Evolutionary conservation across 1,284 basidiomycete species (phyloP).

Genomic region (Inonotus hispidus): DNA sequence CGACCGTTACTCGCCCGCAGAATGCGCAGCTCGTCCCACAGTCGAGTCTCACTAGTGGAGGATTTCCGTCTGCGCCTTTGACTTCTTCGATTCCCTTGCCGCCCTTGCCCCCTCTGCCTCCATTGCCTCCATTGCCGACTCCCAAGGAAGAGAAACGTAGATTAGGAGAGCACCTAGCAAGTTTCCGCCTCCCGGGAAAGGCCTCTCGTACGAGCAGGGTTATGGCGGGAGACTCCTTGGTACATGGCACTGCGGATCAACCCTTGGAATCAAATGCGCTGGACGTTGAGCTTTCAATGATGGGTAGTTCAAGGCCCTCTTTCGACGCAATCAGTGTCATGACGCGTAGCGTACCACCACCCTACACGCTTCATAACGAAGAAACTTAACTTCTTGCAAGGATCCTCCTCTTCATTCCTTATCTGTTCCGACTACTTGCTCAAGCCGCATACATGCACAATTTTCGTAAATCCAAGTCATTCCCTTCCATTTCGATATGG

Average conservation of each 20-base stretch:
- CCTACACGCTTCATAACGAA: conserved; percentile 4
- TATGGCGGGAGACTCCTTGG: no score
- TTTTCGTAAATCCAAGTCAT: not conserved
- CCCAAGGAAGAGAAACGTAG: conserved; percentile 1
- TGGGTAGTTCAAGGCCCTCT: conserved; percentile 1
- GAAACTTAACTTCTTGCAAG: not conserved
- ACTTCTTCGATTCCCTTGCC: not conserved
- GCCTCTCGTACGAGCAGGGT: not conserved
- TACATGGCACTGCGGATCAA: not conserved
- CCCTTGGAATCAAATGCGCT: not conserved
- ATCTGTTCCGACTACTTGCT: no score
- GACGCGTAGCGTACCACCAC: conserved; percentile 11
- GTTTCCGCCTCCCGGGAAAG: not conserved
- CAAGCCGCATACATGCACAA: no score
- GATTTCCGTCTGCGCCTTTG: not conserved
- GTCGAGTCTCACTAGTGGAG: not conserved
- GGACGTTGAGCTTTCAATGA: not conserved
- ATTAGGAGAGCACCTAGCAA: not conserved
- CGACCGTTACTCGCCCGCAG: conserved; percentile 9
- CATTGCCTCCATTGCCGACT: conserved; percentile 1
- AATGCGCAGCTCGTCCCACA: conserved; percentile 4
- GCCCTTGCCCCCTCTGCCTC: not conserved
- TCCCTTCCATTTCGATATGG: not conserved
- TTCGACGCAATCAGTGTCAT: conserved; percentile 5
- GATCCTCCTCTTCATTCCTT: no score